phyloP scores from a whole-genome alignment of 495 filamentous ascomycete species.

The Clohesyomyces aquaticus region DNA sequence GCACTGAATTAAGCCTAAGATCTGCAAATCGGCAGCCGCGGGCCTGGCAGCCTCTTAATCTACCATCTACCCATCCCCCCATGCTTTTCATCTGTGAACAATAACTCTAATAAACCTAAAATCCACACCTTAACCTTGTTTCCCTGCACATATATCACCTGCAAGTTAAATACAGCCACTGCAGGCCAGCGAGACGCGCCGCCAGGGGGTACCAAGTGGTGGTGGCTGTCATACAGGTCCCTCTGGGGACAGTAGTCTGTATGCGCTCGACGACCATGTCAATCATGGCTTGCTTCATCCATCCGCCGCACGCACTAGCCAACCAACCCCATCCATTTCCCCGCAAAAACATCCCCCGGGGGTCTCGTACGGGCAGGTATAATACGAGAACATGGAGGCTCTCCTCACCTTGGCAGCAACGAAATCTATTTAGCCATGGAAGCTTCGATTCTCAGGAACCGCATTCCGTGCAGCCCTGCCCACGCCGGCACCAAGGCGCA shows the following conservation, averaged over 20 bases:
- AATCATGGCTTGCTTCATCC: background rate
- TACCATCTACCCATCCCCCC: background rate
- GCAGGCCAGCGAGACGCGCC: too few species aligned
- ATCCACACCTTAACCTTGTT: conserved; percentile 13
- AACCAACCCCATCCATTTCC: conserved; percentile 13
- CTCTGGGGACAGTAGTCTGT: too few species aligned
- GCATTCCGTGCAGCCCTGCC: conserved; percentile 2
- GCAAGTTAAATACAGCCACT: too few species aligned
- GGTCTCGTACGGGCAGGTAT: too few species aligned
- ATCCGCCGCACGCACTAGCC: background rate
- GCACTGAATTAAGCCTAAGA: conserved; percentile 36
- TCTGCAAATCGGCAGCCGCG: conserved; percentile 14
- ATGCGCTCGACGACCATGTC: too few species aligned
- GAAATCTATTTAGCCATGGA: background rate
- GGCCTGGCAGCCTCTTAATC: background rate
- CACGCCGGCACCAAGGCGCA: background rate
- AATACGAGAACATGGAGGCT: background rate
- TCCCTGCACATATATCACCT: background rate
- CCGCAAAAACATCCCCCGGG: background rate
- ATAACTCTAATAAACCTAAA: conserved; percentile 30
- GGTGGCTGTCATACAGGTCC: too few species aligned
- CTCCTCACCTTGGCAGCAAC: background rate
- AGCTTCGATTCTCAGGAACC: background rate
- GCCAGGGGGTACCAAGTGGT: too few species aligned
- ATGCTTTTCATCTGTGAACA: background rate